A percentile compares a stretch with the other conserved stretches of the same genome.
Conservation (phyloP, 352 stramenopile genomes). For the Phytophthora fragariaefolia region DNA sequence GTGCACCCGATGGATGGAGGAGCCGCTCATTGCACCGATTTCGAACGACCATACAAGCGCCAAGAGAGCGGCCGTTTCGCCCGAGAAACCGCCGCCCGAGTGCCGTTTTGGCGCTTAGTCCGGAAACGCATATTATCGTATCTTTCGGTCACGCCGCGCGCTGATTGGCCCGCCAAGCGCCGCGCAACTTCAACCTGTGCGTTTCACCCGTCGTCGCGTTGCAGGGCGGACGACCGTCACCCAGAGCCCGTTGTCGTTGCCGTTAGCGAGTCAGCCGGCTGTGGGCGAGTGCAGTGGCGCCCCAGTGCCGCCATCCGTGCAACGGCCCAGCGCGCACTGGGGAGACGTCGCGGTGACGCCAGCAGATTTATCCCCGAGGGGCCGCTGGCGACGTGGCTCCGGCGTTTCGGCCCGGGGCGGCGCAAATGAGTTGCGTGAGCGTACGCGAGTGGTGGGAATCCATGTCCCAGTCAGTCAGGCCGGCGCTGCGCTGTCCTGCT, state of each 20-base stretch:
- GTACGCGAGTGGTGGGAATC: neutral
- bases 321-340: conserved; percentile 11
- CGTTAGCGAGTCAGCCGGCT: no score
- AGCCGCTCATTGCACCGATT: conserved; percentile 1
- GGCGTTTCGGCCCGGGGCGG: conserved; percentile 12
- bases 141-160: neutral
- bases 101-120: neutral
- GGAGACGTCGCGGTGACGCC: conserved; percentile 19
- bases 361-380: conserved; percentile 23
- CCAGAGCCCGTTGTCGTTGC: no score
- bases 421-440: neutral
- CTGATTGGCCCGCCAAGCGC: conserved; percentile 8
- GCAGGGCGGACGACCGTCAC: neutral
- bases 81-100: neutral
- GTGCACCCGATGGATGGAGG: no score
- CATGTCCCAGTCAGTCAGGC: conserved; percentile 3
- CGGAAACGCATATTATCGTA: conserved; percentile 33
- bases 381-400: conserved; percentile 8
- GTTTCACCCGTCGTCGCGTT: conserved; percentile 11
- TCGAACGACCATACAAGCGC: conserved; percentile 1
- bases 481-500: neutral
- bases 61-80: conserved; percentile 6
- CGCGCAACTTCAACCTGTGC: conserved; percentile 22
- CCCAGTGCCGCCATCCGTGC: no score
- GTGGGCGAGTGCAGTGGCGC: no score